phyloP scores from a whole-genome alignment of 1,139 yeast genomes.

The Casaregolazyma lundiana region DNA sequence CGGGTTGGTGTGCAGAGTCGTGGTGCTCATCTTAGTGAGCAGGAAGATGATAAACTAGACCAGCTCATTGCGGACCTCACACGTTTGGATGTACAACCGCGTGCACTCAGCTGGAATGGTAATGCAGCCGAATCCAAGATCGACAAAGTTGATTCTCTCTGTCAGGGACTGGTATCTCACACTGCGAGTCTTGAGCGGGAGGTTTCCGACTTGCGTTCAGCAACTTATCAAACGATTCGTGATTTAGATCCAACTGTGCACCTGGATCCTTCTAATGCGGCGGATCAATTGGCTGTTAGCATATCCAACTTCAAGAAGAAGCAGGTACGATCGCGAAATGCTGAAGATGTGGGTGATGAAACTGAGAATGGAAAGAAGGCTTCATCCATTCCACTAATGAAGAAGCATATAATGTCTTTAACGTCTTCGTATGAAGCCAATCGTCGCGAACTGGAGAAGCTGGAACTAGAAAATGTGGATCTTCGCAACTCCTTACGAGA shows the following conservation, averaged over 20 bases:
- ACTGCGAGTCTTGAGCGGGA: slow-evolving; percentile 6
- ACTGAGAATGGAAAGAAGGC: slow-evolving; percentile 9
- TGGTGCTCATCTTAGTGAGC: background rate
- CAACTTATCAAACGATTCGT: slow-evolving; percentile 5
- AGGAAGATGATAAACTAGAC: slow-evolving; percentile 5
- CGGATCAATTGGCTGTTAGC: slow-evolving; percentile 5
- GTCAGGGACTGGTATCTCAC: slow-evolving; percentile 2
- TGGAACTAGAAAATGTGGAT: slow-evolving; percentile 33
- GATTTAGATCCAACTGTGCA: slow-evolving; percentile 8
- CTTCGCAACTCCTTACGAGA: slow-evolving; percentile 34
- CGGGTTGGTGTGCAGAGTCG: background rate
- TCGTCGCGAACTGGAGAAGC: slow-evolving; percentile 28
- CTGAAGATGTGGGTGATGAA: slow-evolving; percentile 4
- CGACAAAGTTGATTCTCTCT: background rate
- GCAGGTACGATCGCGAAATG: background rate
- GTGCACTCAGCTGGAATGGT: background rate
- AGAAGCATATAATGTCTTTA: slow-evolving; percentile 22
- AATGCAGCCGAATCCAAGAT: slow-evolving; percentile 3
- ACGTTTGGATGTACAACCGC: background rate
- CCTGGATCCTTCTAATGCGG: background rate
- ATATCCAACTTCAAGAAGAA: slow-evolving; percentile 4
- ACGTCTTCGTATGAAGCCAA: slow-evolving; percentile 25
- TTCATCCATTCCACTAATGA: slow-evolving; percentile 19
- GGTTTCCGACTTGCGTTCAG: slow-evolving; percentile 1
- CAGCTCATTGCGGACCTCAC: slow-evolving; percentile 1